These are phyloP conservation scores for Phaffomyces thermotolerans DNA, from an alignment of 805 yeast species.

Conservation along the genomic window DNA sequence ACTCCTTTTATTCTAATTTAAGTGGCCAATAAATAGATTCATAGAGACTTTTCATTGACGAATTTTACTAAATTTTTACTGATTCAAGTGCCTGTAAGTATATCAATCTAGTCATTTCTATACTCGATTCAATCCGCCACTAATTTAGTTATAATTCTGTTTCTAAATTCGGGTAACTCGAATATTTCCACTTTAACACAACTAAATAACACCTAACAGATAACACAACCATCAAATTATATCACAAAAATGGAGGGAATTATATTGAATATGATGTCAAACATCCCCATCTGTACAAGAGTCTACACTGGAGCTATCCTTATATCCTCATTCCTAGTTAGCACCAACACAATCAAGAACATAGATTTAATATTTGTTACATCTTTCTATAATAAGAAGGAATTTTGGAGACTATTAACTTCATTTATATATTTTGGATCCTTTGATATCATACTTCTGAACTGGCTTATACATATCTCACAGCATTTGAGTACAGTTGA, in stretches of 20 bases:
- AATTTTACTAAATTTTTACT: too few species aligned
- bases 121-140: too few species aligned
- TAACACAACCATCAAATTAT: background rate
- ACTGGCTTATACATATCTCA: constrained; percentile 4
- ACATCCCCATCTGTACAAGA: constrained; percentile 17
- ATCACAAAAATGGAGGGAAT: constrained; percentile 17
- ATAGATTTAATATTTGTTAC: constrained; percentile 12
- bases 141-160: too few species aligned
- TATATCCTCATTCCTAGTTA: constrained; percentile 10
- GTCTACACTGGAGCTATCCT: constrained; percentile 12
- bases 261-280: constrained; percentile 11
- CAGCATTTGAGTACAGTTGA: constrained; percentile 14
- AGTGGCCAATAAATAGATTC: too few species aligned
- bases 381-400: constrained; percentile 3
- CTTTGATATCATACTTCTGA: constrained; percentile 9
- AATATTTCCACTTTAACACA: too few species aligned
- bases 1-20: too few species aligned
- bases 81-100: too few species aligned
- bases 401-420: constrained; percentile 19
- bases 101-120: too few species aligned
- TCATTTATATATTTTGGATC: constrained; percentile 15
- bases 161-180: too few species aligned
- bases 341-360: constrained; percentile 5
- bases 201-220: too few species aligned
- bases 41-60: too few species aligned